Evolutionary conservation across 108 stramenopile species (phyloP).

Genomic region (Cyclotella atomus): DNA sequence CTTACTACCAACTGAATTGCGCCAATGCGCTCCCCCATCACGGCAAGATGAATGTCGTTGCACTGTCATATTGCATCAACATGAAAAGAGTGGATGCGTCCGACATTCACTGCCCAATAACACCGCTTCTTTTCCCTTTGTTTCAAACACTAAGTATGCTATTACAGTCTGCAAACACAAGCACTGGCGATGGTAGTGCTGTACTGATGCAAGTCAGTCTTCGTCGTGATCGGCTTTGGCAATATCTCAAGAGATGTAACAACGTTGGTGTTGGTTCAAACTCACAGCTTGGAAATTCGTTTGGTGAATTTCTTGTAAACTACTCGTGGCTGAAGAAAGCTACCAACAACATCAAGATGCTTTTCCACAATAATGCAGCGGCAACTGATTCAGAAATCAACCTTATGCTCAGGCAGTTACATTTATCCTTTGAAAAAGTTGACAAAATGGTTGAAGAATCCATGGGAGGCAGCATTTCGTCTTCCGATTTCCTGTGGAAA

Average conservation of each 20-base stretch:
- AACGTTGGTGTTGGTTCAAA: constrained; percentile 22
- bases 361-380: not conserved
- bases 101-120: constrained; percentile 65
- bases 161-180: not conserved
- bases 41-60: constrained; percentile 54
- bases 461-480: constrained; percentile 43
- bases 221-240: constrained; percentile 75
- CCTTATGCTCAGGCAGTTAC: constrained; percentile 18
- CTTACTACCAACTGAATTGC: constrained; percentile 30
- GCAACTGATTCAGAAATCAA: not conserved
- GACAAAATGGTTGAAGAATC: constrained; percentile 59
- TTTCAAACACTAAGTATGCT: constrained; percentile 64
- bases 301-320: constrained; percentile 74
- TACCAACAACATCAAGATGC: constrained; percentile 17
- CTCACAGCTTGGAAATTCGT: constrained; percentile 20
- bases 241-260: constrained; percentile 44
- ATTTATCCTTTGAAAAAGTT: constrained; percentile 49
- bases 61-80: constrained; percentile 66
- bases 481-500: constrained; percentile 68
- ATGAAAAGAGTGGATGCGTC: constrained; percentile 59
- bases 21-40: constrained; percentile 9
- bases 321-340: constrained; percentile 81
- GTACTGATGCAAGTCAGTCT: constrained; percentile 25
- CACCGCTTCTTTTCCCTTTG: constrained; percentile 65
- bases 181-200: not conserved